Evolutionary conservation across 2,329 filamentous ascomycete species (phyloP), one percentile per base, ranked within the genome.

Genomic region (Colletotrichum orchidophilum): DNA sequence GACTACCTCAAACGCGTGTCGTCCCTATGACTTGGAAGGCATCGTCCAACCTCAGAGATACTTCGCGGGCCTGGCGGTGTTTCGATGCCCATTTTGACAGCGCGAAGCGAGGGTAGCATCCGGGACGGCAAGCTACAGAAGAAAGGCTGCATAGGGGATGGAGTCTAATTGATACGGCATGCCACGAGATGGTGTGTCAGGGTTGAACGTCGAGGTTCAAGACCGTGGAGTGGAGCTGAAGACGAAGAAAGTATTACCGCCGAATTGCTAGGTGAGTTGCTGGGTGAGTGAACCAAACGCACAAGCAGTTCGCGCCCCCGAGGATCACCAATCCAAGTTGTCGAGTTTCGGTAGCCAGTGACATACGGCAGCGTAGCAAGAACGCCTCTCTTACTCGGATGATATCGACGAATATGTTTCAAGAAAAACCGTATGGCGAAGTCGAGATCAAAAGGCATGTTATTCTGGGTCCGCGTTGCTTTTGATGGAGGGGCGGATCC

Each of bases 1-100:
- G 33, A 42, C 42, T 68, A 64, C 58, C 52, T 71, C 68, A 68
- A 42, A 35, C 58, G 64, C 58, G 65, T 63, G 27, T 69, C 53
- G 64, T 63, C 69, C 46, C 63, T 21, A 63, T 63, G 65, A 60
- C 31, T 54, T 59, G 42, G 31, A 54, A 61, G 33, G 53, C 11
- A 59, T 50, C 46, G 64, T 62, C 65, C 57, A 31, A 35, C 33
- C 31, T 13, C 24, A 55, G 24, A 39, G 9, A 35, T 49, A 33
- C 49, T 27, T 59, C 18, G 64, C 13, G 15, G 26, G 33, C 46
- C 53, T 59, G 59, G 18, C 50, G n/a, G 57, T 68, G 57, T 54
- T 42, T 63, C 35, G 42, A 27, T 31, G 21, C 63, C 58, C 69
- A 63, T 33, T 27, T 55, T 60, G 27, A 39, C 42, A 21, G 33